Base-by-base conservation (phyloP, 2,329 filamentous ascomycete species). In the Ophiobolus disseminans region DNA sequence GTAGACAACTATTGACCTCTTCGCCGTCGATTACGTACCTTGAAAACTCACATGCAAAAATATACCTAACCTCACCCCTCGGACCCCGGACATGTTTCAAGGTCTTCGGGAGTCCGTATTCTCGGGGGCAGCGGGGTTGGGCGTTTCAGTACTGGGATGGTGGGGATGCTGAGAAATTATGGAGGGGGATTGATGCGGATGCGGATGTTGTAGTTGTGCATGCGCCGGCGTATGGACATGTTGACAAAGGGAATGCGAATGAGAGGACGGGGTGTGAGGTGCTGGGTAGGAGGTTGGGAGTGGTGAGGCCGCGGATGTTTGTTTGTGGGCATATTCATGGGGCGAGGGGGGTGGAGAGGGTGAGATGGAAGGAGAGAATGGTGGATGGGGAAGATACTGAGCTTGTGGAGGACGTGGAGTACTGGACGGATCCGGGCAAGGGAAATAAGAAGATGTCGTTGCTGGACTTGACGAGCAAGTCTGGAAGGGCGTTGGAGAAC, bases 321-420 rank as follows among this genome's bases (percentile, higher is more conserved):
- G 77, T 91, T 14, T 91, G 86, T 62, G 88, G 89, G 1, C 89
- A 91, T 69, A 82, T 90, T 22, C 88, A 91, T 67, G 82, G 85
- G 53, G 85, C 80, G 3, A 76, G 88, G 56, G 88, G 88, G 10
- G 83, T 78, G 8, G 79, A 86, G 62, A 75, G 83, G 20, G 78
- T 91, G 23, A 70, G 68, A 17, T 91, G 88, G 88, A 44, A 40
- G 87, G 77, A 59, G 50, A 19, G 47, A 30, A 66, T 3, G 13
- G 23, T 14, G 23, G 22, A 20, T 20, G 26, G 38, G 4, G 23
- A 6, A 3, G 23, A 17, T 13, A 10, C 3, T 37, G 40, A 45
- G 16, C 76, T 75, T 35, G 82, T 84, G 62, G 68, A 74, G 23
- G 49, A 58, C 2, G 70, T 75, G 0, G 67, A 76, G 20, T 50